A percentile compares a stretch with the other conserved stretches of the same genome.
These are phyloP conservation scores for Chenopodium quinoa DNA, from an alignment of 148 eudicot genomes.

Conservation along the genomic window DNA sequence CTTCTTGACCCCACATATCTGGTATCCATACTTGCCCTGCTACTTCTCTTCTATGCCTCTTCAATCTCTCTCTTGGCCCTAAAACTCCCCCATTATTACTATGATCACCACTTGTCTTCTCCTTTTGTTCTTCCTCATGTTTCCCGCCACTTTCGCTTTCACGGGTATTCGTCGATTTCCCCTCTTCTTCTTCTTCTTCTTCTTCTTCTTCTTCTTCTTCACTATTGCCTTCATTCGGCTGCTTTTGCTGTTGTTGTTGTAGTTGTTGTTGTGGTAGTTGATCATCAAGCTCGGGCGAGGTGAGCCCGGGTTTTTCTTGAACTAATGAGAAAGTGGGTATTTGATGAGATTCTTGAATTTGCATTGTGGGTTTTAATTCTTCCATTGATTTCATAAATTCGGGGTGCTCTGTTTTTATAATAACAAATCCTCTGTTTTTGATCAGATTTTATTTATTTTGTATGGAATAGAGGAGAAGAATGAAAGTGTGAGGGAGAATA, in stretches of 20 bases:
- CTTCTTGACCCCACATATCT: slow-evolving; percentile 82
- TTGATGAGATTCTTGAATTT: slow-evolving; percentile 23
- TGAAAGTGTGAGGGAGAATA: slow-evolving; percentile 17
- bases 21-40: slow-evolving; percentile 83
- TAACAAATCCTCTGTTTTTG: not conserved
- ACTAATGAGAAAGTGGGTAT: not conserved
- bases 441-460: not conserved
- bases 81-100: not conserved
- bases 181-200: slow-evolving; percentile 23
- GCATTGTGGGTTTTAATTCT: slow-evolving; percentile 9
- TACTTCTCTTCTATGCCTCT: slow-evolving; percentile 64
- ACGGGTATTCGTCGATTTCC: not conserved
- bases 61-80: slow-evolving; percentile 59
- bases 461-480: not conserved
- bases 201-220: slow-evolving; percentile 27
- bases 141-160: not conserved
- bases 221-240: not conserved
- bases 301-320: not conserved
- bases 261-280: not conserved
- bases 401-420: not conserved
- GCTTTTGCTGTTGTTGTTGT: not conserved
- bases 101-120: no score
- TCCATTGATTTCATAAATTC: not conserved
- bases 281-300: not conserved
- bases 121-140: not conserved